Evolutionary conservation across 2,329 filamentous ascomycete genomes (phyloP), one percentile per base, ranked within the genome.

Genomic region (Scytalidium sp.): DNA sequence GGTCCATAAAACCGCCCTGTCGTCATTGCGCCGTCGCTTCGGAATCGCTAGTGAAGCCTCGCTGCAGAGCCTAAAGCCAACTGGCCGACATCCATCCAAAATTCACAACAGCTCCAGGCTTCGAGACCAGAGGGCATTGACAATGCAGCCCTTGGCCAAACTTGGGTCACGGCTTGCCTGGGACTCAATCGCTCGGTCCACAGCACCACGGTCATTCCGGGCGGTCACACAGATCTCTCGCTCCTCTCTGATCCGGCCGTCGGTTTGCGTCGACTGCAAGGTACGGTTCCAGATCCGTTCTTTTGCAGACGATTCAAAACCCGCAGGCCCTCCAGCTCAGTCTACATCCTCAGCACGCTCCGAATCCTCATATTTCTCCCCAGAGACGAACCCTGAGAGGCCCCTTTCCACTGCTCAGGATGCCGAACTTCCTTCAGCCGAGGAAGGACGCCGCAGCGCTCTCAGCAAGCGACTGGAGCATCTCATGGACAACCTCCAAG

Each of bases 401-500:
- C 7, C 9, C 21, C 22, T 27, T 11, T 13, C 32, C 15, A 46
- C 17, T 17, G 21, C 23, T 21, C 21, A 57, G 47, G 56, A 58
- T 41, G 44, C 62, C 44, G 64, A 73, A 19, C 73, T 78, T 43
- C 75, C 75, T 45, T 78, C 75, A n/a, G 60, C 69, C 51, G 61
- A 66, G 59, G 74, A 77, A 58, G 65, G 67, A 25, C 71, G 70
- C 25, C 74, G 73, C 47, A 70, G 69, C 25, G 63, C 62, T 21
- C 62, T 75, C 21, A 70, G 70, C 15, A 69, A 72, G 41, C 69
- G 70, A 55, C 82, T 94, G 65, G 82, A 80, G 43, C 70, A 79
- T 50, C 74, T 95, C 65, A 95, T 97, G 89, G 94, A 99, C 72
- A 85, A 89, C 56, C 68, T 97, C 19, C 90, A 97, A 65, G 82